A percentile compares a stretch with the other conserved stretches of the same genome.
These are phyloP conservation scores for Calonectria crousiana DNA, from an alignment of 2,329 filamentous ascomycete genomes.

Conservation along the genomic window DNA sequence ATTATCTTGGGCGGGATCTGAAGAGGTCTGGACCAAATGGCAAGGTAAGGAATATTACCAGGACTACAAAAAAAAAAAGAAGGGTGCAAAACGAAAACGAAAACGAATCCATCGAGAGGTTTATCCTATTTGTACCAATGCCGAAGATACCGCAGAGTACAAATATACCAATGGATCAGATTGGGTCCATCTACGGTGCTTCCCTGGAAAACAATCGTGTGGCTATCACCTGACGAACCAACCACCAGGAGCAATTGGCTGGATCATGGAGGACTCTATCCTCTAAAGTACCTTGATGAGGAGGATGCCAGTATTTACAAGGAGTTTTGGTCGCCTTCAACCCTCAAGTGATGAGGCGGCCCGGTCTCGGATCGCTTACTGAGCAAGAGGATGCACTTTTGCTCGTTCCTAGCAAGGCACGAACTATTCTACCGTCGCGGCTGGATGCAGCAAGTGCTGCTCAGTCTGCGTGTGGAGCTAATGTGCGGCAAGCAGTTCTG, in stretches of 20 bases:
- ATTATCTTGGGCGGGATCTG: neutral
- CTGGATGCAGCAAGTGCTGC: constrained; percentile 7
- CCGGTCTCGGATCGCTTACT: neutral
- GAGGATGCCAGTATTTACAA: neutral
- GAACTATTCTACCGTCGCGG: neutral
- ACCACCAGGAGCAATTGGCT: neutral
- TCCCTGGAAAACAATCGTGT: neutral
- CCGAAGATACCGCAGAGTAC: neutral
- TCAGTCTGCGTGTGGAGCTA: neutral
- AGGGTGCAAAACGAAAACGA: neutral
- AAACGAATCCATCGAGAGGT: neutral
- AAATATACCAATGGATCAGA: neutral
- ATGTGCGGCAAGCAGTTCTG: neutral
- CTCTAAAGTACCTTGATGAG: neutral
- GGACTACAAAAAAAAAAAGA: neutral
- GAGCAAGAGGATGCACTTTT: neutral
- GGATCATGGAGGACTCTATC: neutral
- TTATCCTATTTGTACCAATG: neutral
- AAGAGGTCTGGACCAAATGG: neutral
- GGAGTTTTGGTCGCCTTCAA: no score
- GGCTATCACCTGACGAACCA: neutral
- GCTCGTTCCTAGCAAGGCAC: neutral
- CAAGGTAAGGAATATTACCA: neutral
- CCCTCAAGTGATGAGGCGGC: neutral
- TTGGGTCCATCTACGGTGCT: neutral